Evolutionary conservation across 352 stramenopile genomes (phyloP).

Genomic region (Aphanomyces stellatus): DNA sequence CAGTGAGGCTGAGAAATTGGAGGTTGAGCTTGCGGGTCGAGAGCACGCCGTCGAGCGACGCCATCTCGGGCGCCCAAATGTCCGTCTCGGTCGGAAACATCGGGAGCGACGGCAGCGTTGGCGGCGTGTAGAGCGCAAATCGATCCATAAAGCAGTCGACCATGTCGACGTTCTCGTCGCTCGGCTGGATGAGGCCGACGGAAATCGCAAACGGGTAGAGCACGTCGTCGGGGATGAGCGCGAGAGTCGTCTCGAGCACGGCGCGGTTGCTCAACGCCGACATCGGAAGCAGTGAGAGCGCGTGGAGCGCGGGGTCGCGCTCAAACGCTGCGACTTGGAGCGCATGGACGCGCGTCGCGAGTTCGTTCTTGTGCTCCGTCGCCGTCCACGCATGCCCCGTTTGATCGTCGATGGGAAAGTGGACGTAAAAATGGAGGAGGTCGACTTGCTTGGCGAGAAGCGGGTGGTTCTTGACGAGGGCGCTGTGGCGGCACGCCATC

Average conservation of each 20-base stretch:
- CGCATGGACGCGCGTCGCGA: constrained; percentile 41
- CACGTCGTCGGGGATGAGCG: constrained; percentile 23
- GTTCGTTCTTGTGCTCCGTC: constrained; percentile 40
- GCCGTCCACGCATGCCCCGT: constrained; percentile 49
- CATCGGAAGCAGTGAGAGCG: constrained; percentile 49
- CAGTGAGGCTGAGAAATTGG: constrained; percentile 91
- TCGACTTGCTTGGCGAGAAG: constrained; percentile 55
- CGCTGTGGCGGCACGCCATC: constrained; percentile 30
- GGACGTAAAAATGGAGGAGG: constrained; percentile 53
- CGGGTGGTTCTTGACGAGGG: constrained; percentile 32
- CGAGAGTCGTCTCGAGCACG: constrained; percentile 38
- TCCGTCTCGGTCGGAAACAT: constrained; percentile 83
- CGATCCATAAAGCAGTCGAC: constrained; percentile 48
- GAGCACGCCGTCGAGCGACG: constrained; percentile 43
- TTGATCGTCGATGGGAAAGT: constrained; percentile 81
- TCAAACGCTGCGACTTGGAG: constrained; percentile 66
- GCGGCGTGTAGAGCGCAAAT: constrained; percentile 34
- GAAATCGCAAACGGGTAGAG: constrained; percentile 33
- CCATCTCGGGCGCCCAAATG: constrained; percentile 60
- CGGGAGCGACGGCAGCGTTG: constrained; percentile 20
- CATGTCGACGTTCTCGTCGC: constrained; percentile 35
- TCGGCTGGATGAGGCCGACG: constrained; percentile 39
- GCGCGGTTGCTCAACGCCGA: constrained; percentile 35
- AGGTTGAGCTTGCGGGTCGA: constrained; percentile 92
- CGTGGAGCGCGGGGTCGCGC: constrained; percentile 37